Evolutionary conservation across 306 rosid species (phyloP).

Genomic region (Pterocarpus macrocarpus): DNA sequence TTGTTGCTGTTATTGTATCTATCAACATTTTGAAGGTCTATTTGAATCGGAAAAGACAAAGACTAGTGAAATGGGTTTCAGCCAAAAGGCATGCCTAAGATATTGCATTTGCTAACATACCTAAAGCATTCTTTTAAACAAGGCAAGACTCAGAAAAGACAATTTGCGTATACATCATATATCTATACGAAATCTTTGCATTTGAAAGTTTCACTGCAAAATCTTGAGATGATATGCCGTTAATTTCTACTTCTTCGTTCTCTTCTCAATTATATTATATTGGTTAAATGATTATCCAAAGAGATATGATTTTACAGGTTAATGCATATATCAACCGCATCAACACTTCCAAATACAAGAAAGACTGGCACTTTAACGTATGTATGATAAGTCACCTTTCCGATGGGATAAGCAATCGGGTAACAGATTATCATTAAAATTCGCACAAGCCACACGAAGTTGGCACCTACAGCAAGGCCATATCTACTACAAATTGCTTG

Average conservation of each 20-base stretch:
- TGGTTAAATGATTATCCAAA: conserved; percentile 1
- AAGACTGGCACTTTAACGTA: conserved; percentile 22
- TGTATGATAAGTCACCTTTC: conserved; percentile 69
- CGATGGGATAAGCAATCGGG: conserved; percentile 93
- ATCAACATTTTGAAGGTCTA: conserved; percentile 26
- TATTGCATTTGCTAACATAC: conserved; percentile 19
- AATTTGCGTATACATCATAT: conserved; percentile 13
- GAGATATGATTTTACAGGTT: conserved; percentile 4
- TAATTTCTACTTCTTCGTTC: conserved; percentile 7
- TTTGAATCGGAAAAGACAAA: conserved; percentile 14
- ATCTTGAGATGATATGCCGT: conserved; percentile 16
- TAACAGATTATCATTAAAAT: conserved; percentile 85
- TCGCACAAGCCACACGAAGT: conserved; percentile 82
- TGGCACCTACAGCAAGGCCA: conserved; percentile 96
- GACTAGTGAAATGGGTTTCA: conserved; percentile 14
- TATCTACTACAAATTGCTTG: conserved; percentile 96
- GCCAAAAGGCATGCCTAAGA: conserved; percentile 36
- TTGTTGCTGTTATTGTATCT: not conserved
- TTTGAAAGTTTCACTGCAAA: conserved; percentile 16
- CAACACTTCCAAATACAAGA: conserved; percentile 2
- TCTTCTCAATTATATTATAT: conserved; percentile 18
- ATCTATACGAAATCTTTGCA: conserved; percentile 4
- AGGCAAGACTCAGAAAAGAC: conserved; percentile 6
- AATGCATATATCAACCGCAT: conserved; percentile 25
- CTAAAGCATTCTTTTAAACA: conserved; percentile 14